Base-by-base conservation (phyloP, 2,329 filamentous ascomycete species). In the Trematosphaeria pertusa region DNA sequence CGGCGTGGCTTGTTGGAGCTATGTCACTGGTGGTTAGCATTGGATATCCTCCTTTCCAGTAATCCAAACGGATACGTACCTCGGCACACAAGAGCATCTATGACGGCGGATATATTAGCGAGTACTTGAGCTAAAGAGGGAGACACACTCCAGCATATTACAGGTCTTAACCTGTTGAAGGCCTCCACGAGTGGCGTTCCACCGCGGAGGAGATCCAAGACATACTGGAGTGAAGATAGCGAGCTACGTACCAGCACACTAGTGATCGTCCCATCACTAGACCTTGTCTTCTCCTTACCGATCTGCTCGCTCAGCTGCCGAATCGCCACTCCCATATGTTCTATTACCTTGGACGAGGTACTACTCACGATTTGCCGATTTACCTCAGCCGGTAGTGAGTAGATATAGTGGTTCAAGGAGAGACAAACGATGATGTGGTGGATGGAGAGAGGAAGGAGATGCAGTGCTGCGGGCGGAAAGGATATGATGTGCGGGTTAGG, bases 71-170 rank as follows among this genome's bases (percentile, higher is more conserved):
- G 26, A 6, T 9, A 46, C 60, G 46, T 46, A 65, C 64, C 48
- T 70, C 66, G 35, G 58, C 48, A 14, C 58, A 57, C 50, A 69
- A 48, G 35, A 70, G 63, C 48, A 67, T 59, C n/a, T n/a, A n/a
- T n/a, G n/a, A n/a, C n/a, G n/a, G n/a, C n/a, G n/a, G n/a, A n/a
- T n/a, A n/a, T n/a, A n/a, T n/a, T n/a, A n/a, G n/a, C n/a, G n/a
- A n/a, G n/a, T n/a, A n/a, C n/a, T n/a, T n/a, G n/a, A n/a, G n/a
- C n/a, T n/a, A n/a, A n/a, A n/a, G n/a, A n/a, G n/a, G n/a, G n/a
- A n/a, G n/a, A n/a, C n/a, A n/a, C n/a, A n/a, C n/a, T n/a, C n/a
- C n/a, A n/a, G n/a, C n/a, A n/a, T n/a, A n/a, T n/a, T n/a, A n/a
- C n/a, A n/a, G n/a, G n/a, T n/a, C n/a, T n/a, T n/a, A n/a, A n/a